Base-by-base conservation (phyloP, 1,284 basidiomycete genomes). In the Ustilago xerochloae region DNA sequence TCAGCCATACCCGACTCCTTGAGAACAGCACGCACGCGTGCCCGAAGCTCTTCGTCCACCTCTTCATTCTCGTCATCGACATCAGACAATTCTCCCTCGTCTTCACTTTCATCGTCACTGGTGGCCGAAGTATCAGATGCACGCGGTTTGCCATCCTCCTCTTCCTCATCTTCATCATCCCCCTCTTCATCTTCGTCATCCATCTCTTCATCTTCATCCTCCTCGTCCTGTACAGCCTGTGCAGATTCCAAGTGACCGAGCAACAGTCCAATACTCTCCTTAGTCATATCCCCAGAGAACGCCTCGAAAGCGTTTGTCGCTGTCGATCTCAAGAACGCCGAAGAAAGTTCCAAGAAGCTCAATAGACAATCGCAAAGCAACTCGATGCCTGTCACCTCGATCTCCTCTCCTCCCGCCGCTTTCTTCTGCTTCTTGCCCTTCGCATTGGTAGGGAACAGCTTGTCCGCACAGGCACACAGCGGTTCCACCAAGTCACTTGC, bases 301-400 rank as follows among this genome's bases (percentile, higher is more conserved):
- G 91, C 87, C 20, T 90, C 88, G 81, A 98, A 97, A 5, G 90
- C 91, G 72, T 93, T 90, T 65, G 91, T 94, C 8, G 91, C 92
- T 20, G 94, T 87, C 0, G 90, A 89, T 22, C 93, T 90, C 84
- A 93, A 88, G 85, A 93, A 96, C 35, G 90, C 89, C 10, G 91
- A 93, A 2, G 91, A 90, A 66, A 91, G 89, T 83, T 98, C 94
- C 51, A 99, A 86, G 81, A 93, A 91, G 8, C 92, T 93, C 60
- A 98, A 91, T 62, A 98, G 89, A 24, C 89, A 89, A 81, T 98
- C 95, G 49, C 95, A 90, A 36, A 98, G 87, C 32, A 94, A 85
- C 77, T 97, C 94, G 53, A 95, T 89, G 1, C 93, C 90, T 41
- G 89, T 85, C 20, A 87, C 86, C 26, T 86, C 87, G 5, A 66